phyloP scores from a whole-genome alignment of 768 basidiomycete species.

The Leccinum ochraceum region DNA sequence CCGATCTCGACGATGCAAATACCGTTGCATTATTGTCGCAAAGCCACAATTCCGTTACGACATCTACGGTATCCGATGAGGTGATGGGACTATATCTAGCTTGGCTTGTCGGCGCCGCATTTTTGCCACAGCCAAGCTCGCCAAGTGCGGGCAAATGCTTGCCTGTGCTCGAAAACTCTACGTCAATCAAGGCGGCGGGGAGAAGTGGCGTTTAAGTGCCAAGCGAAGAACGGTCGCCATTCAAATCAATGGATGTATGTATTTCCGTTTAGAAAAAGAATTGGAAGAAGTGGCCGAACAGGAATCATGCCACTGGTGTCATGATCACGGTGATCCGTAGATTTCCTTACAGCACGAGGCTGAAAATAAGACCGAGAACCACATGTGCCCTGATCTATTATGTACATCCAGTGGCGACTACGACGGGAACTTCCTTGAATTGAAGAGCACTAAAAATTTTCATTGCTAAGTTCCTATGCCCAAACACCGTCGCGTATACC shows the following conservation, averaged over 20 bases:
- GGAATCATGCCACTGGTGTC: not conserved
- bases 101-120: conserved; percentile 87
- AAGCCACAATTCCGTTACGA: conserved; percentile 38
- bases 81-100: conserved; percentile 88
- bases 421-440: not conserved
- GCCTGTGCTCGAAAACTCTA: conserved; percentile 44
- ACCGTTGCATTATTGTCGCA: conserved; percentile 60
- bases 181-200: conserved; percentile 62
- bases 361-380: not conserved
- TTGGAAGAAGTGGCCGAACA: not conserved
- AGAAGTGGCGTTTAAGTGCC: conserved; percentile 44
- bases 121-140: conserved; percentile 61
- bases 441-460: not conserved
- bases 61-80: conserved; percentile 67
- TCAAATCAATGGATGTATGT: not conserved
- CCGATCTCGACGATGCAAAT: conserved; percentile 86
- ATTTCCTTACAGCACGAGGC: not conserved
- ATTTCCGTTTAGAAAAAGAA: not conserved
- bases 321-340: not conserved
- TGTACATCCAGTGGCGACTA: not conserved
- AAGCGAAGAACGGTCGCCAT: not conserved
- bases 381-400: not conserved
- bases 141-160: conserved; percentile 42
- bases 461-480: not conserved
- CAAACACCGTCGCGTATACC: not conserved